Conservation (phyloP, 2,329 filamentous ascomycete genomes). For the Alternaria triticina region DNA sequence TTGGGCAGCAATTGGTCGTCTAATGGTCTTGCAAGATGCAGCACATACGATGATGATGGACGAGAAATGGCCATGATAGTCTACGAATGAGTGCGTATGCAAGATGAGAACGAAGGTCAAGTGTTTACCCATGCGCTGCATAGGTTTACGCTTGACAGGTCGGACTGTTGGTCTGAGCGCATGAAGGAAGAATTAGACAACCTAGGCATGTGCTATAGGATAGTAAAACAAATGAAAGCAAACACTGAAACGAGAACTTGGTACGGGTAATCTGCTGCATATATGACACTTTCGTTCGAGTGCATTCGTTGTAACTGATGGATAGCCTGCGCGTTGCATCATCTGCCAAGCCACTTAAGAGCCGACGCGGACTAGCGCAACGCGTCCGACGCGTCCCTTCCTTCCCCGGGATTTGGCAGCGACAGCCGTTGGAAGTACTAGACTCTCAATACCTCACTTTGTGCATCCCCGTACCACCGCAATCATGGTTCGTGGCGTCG, state of each 20-base stretch:
- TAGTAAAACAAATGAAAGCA: not conserved
- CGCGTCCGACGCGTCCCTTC: slow-evolving; percentile 15
- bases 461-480: not conserved
- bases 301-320: not conserved
- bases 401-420: not conserved
- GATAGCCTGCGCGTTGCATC: not conserved
- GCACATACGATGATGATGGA: slow-evolving; percentile 6
- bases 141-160: not conserved
- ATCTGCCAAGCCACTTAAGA: slow-evolving; percentile 9
- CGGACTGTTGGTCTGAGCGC: not conserved
- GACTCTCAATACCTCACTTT: not conserved
- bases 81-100: not conserved
- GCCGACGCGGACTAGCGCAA: slow-evolving; percentile 2
- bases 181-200: not conserved
- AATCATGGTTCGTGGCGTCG: slow-evolving; percentile 54
- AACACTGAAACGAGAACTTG: not conserved
- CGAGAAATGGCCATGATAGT: not conserved
- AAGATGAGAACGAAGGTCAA: not conserved
- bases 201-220: not conserved
- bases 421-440: not conserved
- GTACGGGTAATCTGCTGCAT: not conserved
- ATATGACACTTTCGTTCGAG: not conserved
- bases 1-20: not conserved
- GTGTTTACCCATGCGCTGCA: not conserved
- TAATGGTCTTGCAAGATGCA: not conserved